These are phyloP conservation scores for Psilocybe subaeruginosa DNA, from an alignment of 768 basidiomycete genomes.

Conservation along the genomic window DNA sequence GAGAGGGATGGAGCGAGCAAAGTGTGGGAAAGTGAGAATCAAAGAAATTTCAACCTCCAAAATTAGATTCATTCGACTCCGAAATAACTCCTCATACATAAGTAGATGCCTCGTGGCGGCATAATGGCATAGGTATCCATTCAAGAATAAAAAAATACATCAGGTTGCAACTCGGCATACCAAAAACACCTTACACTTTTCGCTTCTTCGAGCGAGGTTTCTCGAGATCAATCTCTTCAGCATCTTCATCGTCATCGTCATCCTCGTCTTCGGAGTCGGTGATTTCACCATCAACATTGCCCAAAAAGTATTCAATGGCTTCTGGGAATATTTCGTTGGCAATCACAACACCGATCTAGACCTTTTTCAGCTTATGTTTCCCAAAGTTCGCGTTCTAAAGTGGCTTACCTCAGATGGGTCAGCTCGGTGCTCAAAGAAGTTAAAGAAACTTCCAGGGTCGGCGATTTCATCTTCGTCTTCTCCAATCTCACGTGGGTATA, in stretches of 20 bases:
- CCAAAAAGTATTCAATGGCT: conserved; percentile 82
- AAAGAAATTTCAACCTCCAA: conserved; percentile 5
- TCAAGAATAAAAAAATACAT: conserved; percentile 5
- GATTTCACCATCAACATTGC: conserved; percentile 61
- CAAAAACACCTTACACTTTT: conserved; percentile 45
- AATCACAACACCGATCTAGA: conserved; percentile 72
- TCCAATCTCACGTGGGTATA: conserved; percentile 68
- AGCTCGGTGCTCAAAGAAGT: conserved; percentile 71
- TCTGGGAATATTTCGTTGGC: conserved; percentile 81
- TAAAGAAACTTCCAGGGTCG: conserved; percentile 86
- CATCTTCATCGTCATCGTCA: conserved; percentile 78
- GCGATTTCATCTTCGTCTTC: conserved; percentile 66
- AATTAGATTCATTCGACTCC: conserved; percentile 5
- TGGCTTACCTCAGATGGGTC: conserved; percentile 71
- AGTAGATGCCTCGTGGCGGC: conserved; percentile 5
- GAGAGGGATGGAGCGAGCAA: conserved; percentile 17
- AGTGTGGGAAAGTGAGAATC: conserved; percentile 16
- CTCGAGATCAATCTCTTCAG: conserved; percentile 87
- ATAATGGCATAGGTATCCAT: conserved; percentile 4
- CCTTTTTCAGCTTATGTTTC: neutral
- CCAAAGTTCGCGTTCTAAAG: neutral
- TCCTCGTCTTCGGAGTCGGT: conserved; percentile 62
- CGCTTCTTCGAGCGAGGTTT: conserved; percentile 80
- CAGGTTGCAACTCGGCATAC: conserved; percentile 10
- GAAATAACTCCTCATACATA: conserved; percentile 9